These are phyloP conservation scores for Saccharomycopsis hybrid DNA, from an alignment of 1,139 yeast genomes.

Conservation along the genomic window DNA sequence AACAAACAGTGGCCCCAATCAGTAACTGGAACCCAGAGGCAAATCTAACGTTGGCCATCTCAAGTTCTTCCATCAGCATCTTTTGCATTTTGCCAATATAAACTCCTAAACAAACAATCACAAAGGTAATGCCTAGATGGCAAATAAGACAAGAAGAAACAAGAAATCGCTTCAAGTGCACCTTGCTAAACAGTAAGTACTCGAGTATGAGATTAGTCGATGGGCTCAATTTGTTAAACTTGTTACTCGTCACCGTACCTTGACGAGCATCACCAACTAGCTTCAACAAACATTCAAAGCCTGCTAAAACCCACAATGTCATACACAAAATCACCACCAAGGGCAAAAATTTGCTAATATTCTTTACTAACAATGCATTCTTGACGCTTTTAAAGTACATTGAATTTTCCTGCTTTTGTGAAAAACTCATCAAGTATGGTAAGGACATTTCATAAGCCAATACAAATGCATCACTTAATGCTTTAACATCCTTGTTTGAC, in stretches of 20 bases:
- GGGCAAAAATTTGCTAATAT: constrained; percentile 4
- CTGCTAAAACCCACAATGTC: too few species aligned
- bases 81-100: constrained; percentile 6
- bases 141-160: too few species aligned
- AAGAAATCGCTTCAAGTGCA: too few species aligned
- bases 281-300: too few species aligned
- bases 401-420: not conserved
- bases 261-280: too few species aligned
- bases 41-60: constrained; percentile 1
- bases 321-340: not conserved
- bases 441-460: constrained; percentile 29
- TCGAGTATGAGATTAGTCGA: too few species aligned
- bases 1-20: constrained; percentile 4
- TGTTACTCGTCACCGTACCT: too few species aligned
- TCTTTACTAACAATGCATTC: constrained; percentile 4
- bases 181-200: too few species aligned
- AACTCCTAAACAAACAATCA: not conserved
- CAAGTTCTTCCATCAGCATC: constrained; percentile 1
- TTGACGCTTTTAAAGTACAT: not conserved
- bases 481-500: not conserved
- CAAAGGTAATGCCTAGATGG: not conserved
- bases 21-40: constrained; percentile 10
- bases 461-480: constrained; percentile 38
- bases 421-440: constrained; percentile 5
- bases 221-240: too few species aligned